Evolutionary conservation across 2,329 filamentous ascomycete genomes (phyloP).

Genomic region (Trichoderma sp.): DNA sequence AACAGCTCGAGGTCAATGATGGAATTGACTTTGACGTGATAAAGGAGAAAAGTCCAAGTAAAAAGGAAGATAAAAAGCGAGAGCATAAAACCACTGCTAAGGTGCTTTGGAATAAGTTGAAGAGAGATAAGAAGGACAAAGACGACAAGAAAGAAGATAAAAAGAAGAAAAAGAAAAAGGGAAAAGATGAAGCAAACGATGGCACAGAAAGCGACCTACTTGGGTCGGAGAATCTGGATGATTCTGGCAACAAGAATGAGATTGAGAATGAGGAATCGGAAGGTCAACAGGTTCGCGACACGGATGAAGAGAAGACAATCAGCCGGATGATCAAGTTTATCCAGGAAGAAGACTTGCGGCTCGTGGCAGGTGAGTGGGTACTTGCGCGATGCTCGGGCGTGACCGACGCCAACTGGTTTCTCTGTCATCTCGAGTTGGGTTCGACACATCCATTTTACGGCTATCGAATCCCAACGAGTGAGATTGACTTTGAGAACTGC

Average conservation of each 20-base stretch:
- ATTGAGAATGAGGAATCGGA: not conserved
- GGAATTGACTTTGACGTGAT: slow-evolving; percentile 10
- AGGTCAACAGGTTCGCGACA: not conserved
- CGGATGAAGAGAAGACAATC: slow-evolving; percentile 8
- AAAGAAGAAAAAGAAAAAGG: slow-evolving; percentile 11
- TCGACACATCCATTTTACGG: slow-evolving; percentile 19
- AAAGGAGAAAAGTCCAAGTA: not conserved
- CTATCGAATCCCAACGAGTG: slow-evolving; percentile 17
- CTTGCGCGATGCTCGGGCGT: slow-evolving; percentile 17
- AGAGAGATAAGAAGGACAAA: not conserved
- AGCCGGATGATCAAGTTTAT: slow-evolving; percentile 18
- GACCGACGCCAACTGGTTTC: slow-evolving; percentile 18
- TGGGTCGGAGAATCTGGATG: not conserved
- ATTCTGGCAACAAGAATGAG: not conserved
- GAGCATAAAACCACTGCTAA: not conserved
- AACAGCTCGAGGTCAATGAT: slow-evolving; percentile 13
- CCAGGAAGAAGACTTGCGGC: slow-evolving; percentile 13
- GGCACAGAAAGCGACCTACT: not conserved
- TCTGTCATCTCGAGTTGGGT: slow-evolving; percentile 19
- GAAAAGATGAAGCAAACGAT: not conserved
- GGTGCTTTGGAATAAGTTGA: not conserved
- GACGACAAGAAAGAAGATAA: not conserved
- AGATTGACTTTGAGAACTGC: slow-evolving; percentile 16
- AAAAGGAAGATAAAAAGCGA: not conserved
- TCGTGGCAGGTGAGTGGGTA: slow-evolving; percentile 20